phyloP scores from a whole-genome alignment of 805 yeast species.

The Starmerella scarabaei region DNA sequence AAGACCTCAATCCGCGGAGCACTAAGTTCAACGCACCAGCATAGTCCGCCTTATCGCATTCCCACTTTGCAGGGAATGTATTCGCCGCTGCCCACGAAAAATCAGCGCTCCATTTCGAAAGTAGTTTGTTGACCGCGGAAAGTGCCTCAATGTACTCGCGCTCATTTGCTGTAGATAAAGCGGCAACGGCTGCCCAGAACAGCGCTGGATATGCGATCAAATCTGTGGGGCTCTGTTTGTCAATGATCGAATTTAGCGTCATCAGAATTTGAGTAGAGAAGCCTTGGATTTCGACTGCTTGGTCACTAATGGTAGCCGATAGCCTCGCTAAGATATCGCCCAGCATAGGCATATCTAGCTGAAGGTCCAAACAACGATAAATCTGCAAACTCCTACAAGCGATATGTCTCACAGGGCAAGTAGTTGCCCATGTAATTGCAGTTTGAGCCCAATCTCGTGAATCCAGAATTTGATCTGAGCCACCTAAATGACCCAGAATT shows the following conservation, averaged over 20 bases:
- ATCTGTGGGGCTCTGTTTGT: constrained; percentile 66
- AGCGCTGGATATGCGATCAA: constrained; percentile 81
- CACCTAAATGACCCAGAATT: constrained; percentile 11
- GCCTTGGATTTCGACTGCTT: constrained; percentile 79
- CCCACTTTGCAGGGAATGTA: constrained; percentile 92
- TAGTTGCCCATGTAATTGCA: constrained; percentile 87
- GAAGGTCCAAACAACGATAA: constrained; percentile 69
- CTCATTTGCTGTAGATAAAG: constrained; percentile 79
- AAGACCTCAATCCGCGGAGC: constrained; percentile 70
- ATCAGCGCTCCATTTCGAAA: constrained; percentile 75
- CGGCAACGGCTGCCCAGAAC: constrained; percentile 91
- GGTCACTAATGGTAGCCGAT: constrained; percentile 87
- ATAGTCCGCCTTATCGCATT: constrained; percentile 48
- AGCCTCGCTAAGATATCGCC: constrained; percentile 87
- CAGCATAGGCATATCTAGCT: constrained; percentile 75
- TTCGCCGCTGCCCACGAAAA: constrained; percentile 71
- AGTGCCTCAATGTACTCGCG: constrained; percentile 83
- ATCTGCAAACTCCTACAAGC: constrained; percentile 95
- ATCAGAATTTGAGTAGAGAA: constrained; percentile 93
- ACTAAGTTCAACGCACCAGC: constrained; percentile 75
- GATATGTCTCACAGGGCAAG: constrained; percentile 91
- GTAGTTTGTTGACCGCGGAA: constrained; percentile 66
- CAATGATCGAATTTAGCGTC: constrained; percentile 87
- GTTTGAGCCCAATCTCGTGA: constrained; percentile 57
- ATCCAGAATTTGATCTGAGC: constrained; percentile 26